A percentile compares a stretch with the other conserved stretches of the same genome.
Conservation (phyloP, 108 stramenopile genomes). For the Pseudonitzschia pungens region DNA sequence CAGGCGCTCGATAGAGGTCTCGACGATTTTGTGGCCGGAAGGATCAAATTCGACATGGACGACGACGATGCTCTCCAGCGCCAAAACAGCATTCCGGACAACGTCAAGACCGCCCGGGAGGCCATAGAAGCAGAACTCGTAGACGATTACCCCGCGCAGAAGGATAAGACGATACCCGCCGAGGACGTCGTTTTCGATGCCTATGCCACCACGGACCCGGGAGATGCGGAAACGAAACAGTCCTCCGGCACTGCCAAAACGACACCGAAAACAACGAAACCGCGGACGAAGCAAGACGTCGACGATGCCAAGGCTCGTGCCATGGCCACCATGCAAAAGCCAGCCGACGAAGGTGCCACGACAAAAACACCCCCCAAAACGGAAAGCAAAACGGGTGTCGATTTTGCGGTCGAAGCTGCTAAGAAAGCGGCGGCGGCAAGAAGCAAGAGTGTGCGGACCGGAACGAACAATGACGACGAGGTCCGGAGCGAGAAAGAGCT, state of each 20-base stretch:
- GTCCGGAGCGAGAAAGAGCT: not conserved
- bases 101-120: slow-evolving; percentile 36
- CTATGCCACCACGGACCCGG: slow-evolving; percentile 15
- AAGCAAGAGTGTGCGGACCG: slow-evolving; percentile 6
- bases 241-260: not conserved
- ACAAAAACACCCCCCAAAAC: slow-evolving; percentile 26
- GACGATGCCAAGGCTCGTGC: slow-evolving; percentile 33
- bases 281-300: slow-evolving; percentile 1
- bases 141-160: slow-evolving; percentile 30
- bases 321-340: slow-evolving; percentile 34
- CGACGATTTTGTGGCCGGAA: slow-evolving; percentile 71
- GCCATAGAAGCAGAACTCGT: slow-evolving; percentile 45
- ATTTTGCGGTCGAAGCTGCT: slow-evolving; percentile 74
- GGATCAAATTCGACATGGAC: slow-evolving; percentile 33
- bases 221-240: slow-evolving; percentile 2
- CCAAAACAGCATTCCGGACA: slow-evolving; percentile 4
- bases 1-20: slow-evolving; percentile 72
- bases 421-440: slow-evolving; percentile 37
- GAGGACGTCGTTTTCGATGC: slow-evolving; percentile 56
- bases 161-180: slow-evolving; percentile 24
- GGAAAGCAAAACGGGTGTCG: slow-evolving; percentile 31
- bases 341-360: slow-evolving; percentile 25
- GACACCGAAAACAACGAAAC: not conserved
- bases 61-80: not conserved
- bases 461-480: slow-evolving; percentile 15